These are phyloP conservation scores for Cryptosporidium baileyi DNA, from an alignment of 169 alveolate species.

Conservation along the genomic window DNA sequence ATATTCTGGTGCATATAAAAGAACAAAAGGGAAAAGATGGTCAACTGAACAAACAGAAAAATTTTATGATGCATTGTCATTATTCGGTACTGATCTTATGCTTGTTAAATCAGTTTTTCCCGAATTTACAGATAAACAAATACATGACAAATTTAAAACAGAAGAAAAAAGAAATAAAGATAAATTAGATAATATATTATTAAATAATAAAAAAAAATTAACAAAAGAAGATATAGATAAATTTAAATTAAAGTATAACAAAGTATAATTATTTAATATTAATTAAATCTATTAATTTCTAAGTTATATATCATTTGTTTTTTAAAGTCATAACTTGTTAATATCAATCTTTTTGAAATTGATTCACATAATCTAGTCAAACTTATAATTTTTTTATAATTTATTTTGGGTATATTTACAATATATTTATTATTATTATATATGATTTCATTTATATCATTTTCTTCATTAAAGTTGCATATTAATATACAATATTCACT, in stretches of 20 bases:
- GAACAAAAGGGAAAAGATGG: constrained; percentile 76
- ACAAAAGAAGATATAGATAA: constrained; percentile 47
- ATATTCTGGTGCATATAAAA: constrained; percentile 73
- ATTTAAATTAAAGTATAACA: constrained; percentile 27
- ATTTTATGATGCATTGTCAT: constrained; percentile 73
- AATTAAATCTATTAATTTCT: constrained; percentile 20
- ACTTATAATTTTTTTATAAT: constrained; percentile 6
- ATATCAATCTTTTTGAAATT: constrained; percentile 5
- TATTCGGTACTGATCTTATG: constrained; percentile 75
- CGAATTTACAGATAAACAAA: constrained; percentile 72
- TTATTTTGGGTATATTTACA: neutral
- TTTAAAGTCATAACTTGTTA: neutral
- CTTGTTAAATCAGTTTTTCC: constrained; percentile 73
- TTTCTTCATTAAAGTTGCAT: neutral
- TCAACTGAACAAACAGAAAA: constrained; percentile 73
- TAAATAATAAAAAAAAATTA: constrained; percentile 33
- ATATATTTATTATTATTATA: neutral
- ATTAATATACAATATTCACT: constrained; percentile 11
- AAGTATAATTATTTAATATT: neutral
- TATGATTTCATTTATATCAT: neutral
- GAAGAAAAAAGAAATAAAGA: constrained; percentile 72
- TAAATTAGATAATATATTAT: constrained; percentile 14
- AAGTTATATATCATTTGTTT: neutral
- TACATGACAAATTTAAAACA: constrained; percentile 71
- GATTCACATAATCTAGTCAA: constrained; percentile 40